Evolutionary conservation across 2,329 filamentous ascomycete genomes (phyloP).

Genomic region (Aspergillus amoenus): DNA sequence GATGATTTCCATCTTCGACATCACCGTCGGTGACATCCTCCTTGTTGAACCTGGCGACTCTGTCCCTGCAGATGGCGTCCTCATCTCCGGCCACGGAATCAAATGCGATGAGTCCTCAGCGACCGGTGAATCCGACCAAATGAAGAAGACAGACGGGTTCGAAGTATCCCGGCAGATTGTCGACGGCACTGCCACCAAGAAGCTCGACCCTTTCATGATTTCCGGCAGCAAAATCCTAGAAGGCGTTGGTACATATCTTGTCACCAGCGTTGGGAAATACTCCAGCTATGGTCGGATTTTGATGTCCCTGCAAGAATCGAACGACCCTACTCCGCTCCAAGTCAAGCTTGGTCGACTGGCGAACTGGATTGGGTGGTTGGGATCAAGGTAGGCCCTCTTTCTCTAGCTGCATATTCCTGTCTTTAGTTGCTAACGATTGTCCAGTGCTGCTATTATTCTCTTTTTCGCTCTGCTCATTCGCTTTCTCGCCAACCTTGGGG

Average conservation of each 20-base stretch:
- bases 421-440: conserved; percentile 13
- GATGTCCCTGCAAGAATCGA: conserved; percentile 70
- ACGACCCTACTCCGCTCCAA: conserved; percentile 74
- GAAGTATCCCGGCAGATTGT: conserved; percentile 59
- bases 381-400: conserved; percentile 56
- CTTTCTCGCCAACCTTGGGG: conserved; percentile 69
- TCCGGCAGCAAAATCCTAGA: conserved; percentile 78
- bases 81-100: conserved; percentile 65
- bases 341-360: conserved; percentile 73
- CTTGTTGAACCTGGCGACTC: conserved; percentile 69
- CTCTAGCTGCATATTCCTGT: background rate
- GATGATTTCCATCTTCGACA: conserved; percentile 64
- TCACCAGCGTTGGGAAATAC: conserved; percentile 70
- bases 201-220: conserved; percentile 71
- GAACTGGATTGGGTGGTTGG: conserved; percentile 74
- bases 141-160: conserved; percentile 64
- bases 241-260: conserved; percentile 71
- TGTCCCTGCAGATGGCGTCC: conserved; percentile 68
- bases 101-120: conserved; percentile 74
- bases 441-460: conserved; percentile 66
- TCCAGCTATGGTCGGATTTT: conserved; percentile 75
- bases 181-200: conserved; percentile 52
- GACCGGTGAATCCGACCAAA: conserved; percentile 70
- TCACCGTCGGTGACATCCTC: conserved; percentile 69
- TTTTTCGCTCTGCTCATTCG: conserved; percentile 86